Evolutionary conservation across 306 rosid species (phyloP), one percentile per base, ranked within the genome.

Genomic region (Malus fusca): DNA sequence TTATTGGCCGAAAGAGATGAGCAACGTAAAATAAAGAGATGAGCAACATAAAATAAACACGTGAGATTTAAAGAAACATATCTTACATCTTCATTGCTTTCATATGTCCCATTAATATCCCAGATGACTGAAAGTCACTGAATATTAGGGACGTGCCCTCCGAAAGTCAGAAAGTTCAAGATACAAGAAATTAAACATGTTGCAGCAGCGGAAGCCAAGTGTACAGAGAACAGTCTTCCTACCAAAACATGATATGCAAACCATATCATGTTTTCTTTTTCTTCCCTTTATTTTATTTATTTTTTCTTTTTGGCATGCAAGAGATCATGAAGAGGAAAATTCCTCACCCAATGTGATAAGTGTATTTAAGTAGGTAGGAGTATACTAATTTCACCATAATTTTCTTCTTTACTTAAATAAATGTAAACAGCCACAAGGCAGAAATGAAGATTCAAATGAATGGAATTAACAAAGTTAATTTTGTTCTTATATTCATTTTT

Each of bases 161-260:
- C 26, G 77, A 76, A 76, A 66, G 17, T 61, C 18, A 69, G 59
- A 25, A 19, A 72, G 77, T 79, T 81, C 73, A 73, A 73, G 53
- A 79, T 73, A 66, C 56, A 56, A 48, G 28, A 78, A 25, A 76
- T 75, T 56, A 61, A 13, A 14, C 37, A 26, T 61, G 11, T 3
- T 26, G 55, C 59, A 1, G 52, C 55, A 31, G 21, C 78, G 79
- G 74, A 63, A 80, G 78, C 81, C 76, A 83, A 85, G 70, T 80
- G 88, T 82, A 88, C 79, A 84, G 79, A 82, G 33, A 13, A 72
- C 85, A 78, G 86, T 60, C 73, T 76, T 81, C 15, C 2, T 8
- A 33, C 26, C 46, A 33, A 65, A 65, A 65, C 17, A 65, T 31
- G 69, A 65, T 4, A 65, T 2, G 46, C 14, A 65, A 31, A 3